Evolutionary conservation across 139 green algal genomes (phyloP), one percentile per base, ranked within the genome.

Genomic region (Spirogloea muscicola): DNA sequence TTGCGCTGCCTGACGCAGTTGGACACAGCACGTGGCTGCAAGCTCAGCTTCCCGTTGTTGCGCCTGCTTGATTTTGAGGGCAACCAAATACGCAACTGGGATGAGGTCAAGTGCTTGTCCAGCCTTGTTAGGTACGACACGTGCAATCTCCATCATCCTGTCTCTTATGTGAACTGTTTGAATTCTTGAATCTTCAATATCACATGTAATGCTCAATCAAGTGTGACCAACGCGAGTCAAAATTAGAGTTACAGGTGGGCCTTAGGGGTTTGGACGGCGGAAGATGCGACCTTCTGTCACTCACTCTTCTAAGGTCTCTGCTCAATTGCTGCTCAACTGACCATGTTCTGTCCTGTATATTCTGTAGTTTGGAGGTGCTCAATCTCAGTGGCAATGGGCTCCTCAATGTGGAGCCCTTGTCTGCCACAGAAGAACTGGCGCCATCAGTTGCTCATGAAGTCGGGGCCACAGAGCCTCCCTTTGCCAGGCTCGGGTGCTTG

Each of bases 11-110:
- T n/a, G n/a, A n/a, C n/a, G n/a, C n/a, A n/a, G n/a, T n/a, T n/a
- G n/a, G n/a, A n/a, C n/a, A n/a, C n/a, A n/a, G n/a, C n/a, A n/a
- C n/a, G n/a, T n/a, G n/a, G n/a, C n/a, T n/a, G n/a, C n/a, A n/a
- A n/a, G n/a, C n/a, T n/a, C n/a, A n/a, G n/a, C 57, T 64, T 57
- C 77, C 29, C 58, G 3, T 31, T 21, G 10, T n/a, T 51, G 10
- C n/a, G 7, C 10, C 64, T 77, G 34, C 33, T 74, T 29, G n/a
- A 68, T 68, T 74, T 77, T 49, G 55, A 77, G 5, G 58, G 39
- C 38, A 77, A 77, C 46, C 34, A 52, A 5, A 70, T 74, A 6
- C 31, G 7, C 7, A 7, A 70, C 46, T 70, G 60, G 60, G 7
- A 67, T 37, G 60, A 70, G 46, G 42, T 70, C 36, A 58, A 25